These are phyloP conservation scores for Pichia gijzeniarum DNA, from an alignment of 805 yeast species.

Conservation along the genomic window DNA sequence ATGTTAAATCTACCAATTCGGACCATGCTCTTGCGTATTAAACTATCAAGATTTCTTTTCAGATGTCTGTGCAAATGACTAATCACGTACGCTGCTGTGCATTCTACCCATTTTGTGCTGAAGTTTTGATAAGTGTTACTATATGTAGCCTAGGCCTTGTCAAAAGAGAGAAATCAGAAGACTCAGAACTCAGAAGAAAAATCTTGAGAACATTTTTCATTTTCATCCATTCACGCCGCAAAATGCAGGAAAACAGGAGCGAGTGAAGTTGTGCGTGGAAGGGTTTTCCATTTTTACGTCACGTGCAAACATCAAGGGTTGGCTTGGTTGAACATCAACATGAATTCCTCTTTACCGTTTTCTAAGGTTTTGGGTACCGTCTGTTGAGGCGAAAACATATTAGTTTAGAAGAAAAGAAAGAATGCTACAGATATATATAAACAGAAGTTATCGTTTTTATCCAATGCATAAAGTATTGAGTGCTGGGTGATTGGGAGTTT, in stretches of 20 bases:
- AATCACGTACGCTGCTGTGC: constrained; percentile 89
- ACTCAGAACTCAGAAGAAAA: background rate
- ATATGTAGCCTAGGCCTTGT: constrained; percentile 12
- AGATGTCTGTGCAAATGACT: constrained; percentile 7
- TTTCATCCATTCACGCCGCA: no score
- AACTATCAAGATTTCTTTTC: constrained; percentile 12
- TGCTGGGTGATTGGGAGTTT: no score
- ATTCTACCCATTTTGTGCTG: constrained; percentile 93
- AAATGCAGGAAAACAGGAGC: no score
- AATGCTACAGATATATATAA: no score
- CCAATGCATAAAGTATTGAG: no score
- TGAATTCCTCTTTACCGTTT: no score
- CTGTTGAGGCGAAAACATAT: no score
- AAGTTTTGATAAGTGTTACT: constrained; percentile 4
- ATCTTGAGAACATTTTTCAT: background rate
- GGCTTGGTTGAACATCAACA: no score
- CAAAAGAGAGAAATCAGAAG: background rate
- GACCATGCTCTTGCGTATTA: constrained; percentile 29
- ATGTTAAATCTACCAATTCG: constrained; percentile 24
- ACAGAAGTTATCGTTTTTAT: no score
- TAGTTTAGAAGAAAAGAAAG: no score
- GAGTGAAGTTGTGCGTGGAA: background rate
- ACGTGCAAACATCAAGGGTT: constrained; percentile 2
- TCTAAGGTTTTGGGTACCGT: no score
- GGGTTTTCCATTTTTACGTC: constrained; percentile 3